Percentiles rank a stretch among this genome's conserved stretches.
phyloP scores from a whole-genome alignment of 306 rosid species.

The Dalbergia cochinchinensis region DNA sequence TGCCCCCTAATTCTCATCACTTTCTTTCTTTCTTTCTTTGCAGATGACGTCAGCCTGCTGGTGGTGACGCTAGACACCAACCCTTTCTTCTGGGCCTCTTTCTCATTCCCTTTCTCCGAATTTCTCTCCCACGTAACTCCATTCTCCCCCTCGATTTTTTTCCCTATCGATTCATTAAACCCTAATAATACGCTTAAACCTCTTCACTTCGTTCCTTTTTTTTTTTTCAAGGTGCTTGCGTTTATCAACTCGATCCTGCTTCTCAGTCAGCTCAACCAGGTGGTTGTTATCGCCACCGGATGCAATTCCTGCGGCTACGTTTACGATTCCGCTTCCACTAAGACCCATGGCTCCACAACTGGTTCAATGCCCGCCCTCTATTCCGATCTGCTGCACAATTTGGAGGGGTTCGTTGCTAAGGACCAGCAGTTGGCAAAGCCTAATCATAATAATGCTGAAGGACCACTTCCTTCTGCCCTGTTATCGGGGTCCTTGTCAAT shows the following conservation, averaged over 20 bases:
- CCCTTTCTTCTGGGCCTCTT: slow-evolving; percentile 86
- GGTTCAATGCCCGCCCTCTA: slow-evolving; percentile 79
- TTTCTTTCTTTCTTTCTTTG: slow-evolving; percentile 40
- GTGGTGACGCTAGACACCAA: slow-evolving; percentile 86
- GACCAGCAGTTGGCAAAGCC: slow-evolving; percentile 65
- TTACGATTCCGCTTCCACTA: slow-evolving; percentile 69
- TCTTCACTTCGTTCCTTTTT: background rate
- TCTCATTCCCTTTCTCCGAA: slow-evolving; percentile 74
- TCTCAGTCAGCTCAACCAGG: slow-evolving; percentile 85
- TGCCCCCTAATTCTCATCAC: background rate
- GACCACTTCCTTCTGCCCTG: slow-evolving; percentile 69
- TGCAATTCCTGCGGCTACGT: slow-evolving; percentile 81
- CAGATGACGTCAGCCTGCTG: slow-evolving; percentile 93
- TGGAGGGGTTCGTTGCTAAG: slow-evolving; percentile 66
- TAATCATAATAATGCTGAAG: slow-evolving; percentile 29
- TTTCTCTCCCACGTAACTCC: slow-evolving; percentile 79
- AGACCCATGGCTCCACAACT: slow-evolving; percentile 59
- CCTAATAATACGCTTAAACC: background rate
- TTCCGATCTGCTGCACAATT: slow-evolving; percentile 66
- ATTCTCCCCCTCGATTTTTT: background rate
- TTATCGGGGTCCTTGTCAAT: slow-evolving; percentile 88
- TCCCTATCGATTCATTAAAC: background rate
- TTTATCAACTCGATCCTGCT: slow-evolving; percentile 83
- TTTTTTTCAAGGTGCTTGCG: slow-evolving; percentile 64
- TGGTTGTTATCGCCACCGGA: slow-evolving; percentile 88